Percentiles rank a stretch among this genome's conserved stretches.
Evolutionary conservation across 2,329 filamentous ascomycete species (phyloP).

Genomic region (Xylariaceae sp.): DNA sequence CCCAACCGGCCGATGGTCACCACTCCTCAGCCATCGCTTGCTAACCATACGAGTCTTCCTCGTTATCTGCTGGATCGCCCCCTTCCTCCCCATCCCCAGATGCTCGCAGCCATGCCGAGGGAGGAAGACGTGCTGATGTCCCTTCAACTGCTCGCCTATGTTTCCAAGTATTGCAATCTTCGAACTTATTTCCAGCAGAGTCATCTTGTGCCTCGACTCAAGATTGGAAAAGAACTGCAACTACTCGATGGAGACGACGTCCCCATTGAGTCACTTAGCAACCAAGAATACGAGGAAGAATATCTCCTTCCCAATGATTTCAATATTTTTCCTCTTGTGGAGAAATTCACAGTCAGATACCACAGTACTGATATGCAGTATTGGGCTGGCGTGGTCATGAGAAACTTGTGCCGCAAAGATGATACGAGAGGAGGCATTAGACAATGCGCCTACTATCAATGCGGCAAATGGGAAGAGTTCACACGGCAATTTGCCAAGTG

Average conservation of each 20-base stretch:
- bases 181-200: conserved; percentile 93
- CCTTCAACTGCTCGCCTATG: conserved; percentile 90
- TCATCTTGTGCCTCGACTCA: conserved; percentile 87
- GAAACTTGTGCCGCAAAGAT: conserved; percentile 96
- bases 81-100: conserved; percentile 65
- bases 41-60: conserved; percentile 66
- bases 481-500: conserved; percentile 98
- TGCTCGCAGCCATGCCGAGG: conserved; percentile 87
- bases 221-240: conserved; percentile 81
- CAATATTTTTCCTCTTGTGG: conserved; percentile 96
- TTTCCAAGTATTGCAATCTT: conserved; percentile 97
- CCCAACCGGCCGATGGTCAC: conserved; percentile 69
- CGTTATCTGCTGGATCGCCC: conserved; percentile 77
- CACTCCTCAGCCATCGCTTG: conserved; percentile 71
- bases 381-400: conserved; percentile 98
- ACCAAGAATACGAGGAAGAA: conserved; percentile 72
- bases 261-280: conserved; percentile 35
- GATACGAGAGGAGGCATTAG: conserved; percentile 90
- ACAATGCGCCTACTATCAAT: conserved; percentile 97
- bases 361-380: conserved; percentile 98
- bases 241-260: conserved; percentile 70
- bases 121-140: conserved; percentile 99
- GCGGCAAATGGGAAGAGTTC: conserved; percentile 97
- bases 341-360: conserved; percentile 96
- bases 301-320: conserved; percentile 91